These are phyloP conservation scores for Monosporascus ibericus DNA, from an alignment of 2,329 filamentous ascomycete species.

Conservation along the genomic window DNA sequence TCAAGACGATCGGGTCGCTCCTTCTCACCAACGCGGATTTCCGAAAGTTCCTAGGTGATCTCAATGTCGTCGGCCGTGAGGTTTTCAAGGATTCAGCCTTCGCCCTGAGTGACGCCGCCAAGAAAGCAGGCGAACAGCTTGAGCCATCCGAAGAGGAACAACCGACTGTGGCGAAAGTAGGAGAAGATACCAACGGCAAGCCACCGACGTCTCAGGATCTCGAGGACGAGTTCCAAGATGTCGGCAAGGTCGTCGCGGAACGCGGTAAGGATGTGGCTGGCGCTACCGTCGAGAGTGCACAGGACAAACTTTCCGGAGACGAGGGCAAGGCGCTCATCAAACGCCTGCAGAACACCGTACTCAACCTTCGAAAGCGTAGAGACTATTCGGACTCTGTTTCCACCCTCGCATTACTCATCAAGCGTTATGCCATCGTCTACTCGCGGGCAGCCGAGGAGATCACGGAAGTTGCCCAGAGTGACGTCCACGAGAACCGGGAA, in stretches of 20 bases:
- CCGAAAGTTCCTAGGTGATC: conserved; percentile 74
- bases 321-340: conserved; percentile 68
- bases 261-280: conserved; percentile 21
- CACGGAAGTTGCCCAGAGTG: conserved; percentile 59
- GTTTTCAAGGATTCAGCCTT: conserved; percentile 84
- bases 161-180: conserved; percentile 39
- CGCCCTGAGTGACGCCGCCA: conserved; percentile 68
- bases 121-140: conserved; percentile 66
- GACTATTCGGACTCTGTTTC: conserved; percentile 87
- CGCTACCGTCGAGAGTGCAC: conserved; percentile 59
- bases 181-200: conserved; percentile 19
- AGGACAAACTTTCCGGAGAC: conserved; percentile 65
- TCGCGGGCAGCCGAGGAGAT: conserved; percentile 66
- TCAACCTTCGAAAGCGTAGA: conserved; percentile 65
- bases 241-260: conserved; percentile 50
- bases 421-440: conserved; percentile 73
- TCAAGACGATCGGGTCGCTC: conserved; percentile 78
- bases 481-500: conserved; percentile 66
- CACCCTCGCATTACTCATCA: conserved; percentile 66
- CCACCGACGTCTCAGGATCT: conserved; percentile 59
- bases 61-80: conserved; percentile 72
- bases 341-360: conserved; percentile 70
- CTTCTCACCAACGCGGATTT: conserved; percentile 88
- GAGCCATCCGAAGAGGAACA: conserved; percentile 61
- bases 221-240: conserved; percentile 46